These are phyloP conservation scores for Eimeria acervulina DNA, from an alignment of 169 alveolate genomes.

Conservation along the genomic window DNA sequence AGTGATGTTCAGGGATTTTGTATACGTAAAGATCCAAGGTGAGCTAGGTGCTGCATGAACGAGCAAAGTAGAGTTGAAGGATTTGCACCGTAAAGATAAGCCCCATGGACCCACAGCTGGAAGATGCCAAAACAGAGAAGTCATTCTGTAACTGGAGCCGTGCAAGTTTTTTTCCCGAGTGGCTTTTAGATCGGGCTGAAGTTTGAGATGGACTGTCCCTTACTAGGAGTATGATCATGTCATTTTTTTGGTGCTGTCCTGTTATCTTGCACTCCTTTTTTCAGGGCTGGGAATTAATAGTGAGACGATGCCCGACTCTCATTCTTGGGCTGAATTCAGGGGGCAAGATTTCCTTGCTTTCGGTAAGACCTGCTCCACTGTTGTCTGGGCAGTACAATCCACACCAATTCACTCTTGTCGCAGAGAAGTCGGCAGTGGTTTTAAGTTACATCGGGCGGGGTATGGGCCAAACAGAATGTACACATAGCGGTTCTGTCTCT, in stretches of 20 bases:
- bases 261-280: not conserved
- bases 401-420: not conserved
- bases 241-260: not conserved
- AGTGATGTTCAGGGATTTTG: constrained; percentile 66
- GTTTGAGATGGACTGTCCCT: not conserved
- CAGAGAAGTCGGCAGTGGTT: not conserved
- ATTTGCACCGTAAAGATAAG: too few relatives aligned
- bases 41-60: not conserved
- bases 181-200: not conserved
- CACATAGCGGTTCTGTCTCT: not conserved
- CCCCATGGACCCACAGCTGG: not conserved
- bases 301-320: constrained; percentile 58
- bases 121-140: not conserved
- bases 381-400: not conserved
- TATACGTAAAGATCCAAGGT: constrained; percentile 61
- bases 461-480: not conserved
- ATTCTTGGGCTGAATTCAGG: constrained; percentile 65
- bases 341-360: constrained; percentile 57
- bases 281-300: constrained; percentile 23
- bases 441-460: too few relatives aligned
- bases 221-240: not conserved
- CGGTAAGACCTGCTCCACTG: constrained; percentile 18
- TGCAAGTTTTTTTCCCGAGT: not conserved
- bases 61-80: not conserved
- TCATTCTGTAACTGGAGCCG: not conserved